Evolutionary conservation across 1,284 basidiomycete species (phyloP).

Genomic region (Ceratorhiza oryzae-sativae): DNA sequence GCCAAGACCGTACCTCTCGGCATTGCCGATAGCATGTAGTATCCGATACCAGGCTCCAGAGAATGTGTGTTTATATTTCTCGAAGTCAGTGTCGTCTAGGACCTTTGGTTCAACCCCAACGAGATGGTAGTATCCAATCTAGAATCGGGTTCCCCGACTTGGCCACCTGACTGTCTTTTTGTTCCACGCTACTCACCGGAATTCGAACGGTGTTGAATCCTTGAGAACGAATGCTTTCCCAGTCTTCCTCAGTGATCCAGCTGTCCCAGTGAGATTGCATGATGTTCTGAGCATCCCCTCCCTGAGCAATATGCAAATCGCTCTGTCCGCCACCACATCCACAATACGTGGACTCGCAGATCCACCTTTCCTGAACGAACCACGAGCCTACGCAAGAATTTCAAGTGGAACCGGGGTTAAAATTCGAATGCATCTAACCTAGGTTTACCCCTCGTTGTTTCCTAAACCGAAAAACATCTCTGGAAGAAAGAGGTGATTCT

Average conservation of each 20-base stretch:
- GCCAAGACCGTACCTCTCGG: conserved; percentile 70
- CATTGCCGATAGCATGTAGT: conserved; percentile 68
- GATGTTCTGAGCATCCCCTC: conserved; percentile 63
- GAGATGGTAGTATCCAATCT: conserved; percentile 84
- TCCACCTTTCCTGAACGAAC: conserved; percentile 69
- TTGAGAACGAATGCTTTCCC: conserved; percentile 72
- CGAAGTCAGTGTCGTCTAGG: conserved; percentile 76
- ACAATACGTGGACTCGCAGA: conserved; percentile 50
- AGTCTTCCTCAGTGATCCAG: conserved; percentile 76
- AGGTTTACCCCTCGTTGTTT: conserved; percentile 86
- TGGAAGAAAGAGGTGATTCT: conserved; percentile 32
- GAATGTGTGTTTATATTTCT: conserved; percentile 64
- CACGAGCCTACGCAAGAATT: conserved; percentile 61
- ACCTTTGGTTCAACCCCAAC: conserved; percentile 67
- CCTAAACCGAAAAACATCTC: conserved; percentile 67
- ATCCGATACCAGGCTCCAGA: conserved; percentile 77
- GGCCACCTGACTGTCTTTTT: conserved; percentile 37
- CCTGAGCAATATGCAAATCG: conserved; percentile 77
- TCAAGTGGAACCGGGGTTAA: not conserved
- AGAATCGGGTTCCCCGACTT: not conserved
- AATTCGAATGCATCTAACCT: conserved; percentile 57
- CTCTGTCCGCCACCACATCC: conserved; percentile 58
- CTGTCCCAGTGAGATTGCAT: conserved; percentile 84
- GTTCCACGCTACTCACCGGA: conserved; percentile 61
- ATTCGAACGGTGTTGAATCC: conserved; percentile 87